phyloP scores from a whole-genome alignment of 257 asterid genomes.

The Eustoma russellianum region DNA sequence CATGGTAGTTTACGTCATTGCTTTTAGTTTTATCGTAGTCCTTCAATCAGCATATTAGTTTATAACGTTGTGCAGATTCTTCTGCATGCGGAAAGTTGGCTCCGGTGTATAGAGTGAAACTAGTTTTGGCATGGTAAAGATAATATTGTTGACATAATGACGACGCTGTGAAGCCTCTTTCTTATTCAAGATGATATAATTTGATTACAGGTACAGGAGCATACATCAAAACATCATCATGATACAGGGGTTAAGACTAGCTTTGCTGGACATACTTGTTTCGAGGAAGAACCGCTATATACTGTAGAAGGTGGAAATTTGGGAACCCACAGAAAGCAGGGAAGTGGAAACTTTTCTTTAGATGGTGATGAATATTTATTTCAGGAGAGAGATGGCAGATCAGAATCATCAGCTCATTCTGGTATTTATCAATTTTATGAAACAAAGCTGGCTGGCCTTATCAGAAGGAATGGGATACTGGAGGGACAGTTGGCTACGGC shows the following conservation, averaged over 20 bases:
- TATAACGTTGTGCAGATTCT: too few species aligned
- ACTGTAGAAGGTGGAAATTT: slow-evolving; percentile 36
- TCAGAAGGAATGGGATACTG: slow-evolving; percentile 51
- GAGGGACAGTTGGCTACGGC: slow-evolving; percentile 82
- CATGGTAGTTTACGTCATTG: too few species aligned
- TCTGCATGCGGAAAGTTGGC: too few species aligned
- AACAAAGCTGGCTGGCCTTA: slow-evolving; percentile 52
- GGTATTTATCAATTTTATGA: slow-evolving; percentile 52
- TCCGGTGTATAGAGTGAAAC: too few species aligned
- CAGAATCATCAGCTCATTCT: slow-evolving; percentile 40
- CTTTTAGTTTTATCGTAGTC: too few species aligned
- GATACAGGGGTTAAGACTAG: slow-evolving; percentile 31
- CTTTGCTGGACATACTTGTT: slow-evolving; percentile 27
- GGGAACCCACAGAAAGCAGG: slow-evolving; percentile 34
- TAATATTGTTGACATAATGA: too few species aligned
- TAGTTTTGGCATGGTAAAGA: too few species aligned
- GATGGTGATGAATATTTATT: slow-evolving; percentile 39
- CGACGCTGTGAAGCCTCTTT: not conserved
- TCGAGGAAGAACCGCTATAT: slow-evolving; percentile 34
- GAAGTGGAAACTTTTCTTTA: slow-evolving; percentile 38
- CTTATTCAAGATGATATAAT: slow-evolving; percentile 7
- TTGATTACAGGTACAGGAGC: slow-evolving; percentile 46
- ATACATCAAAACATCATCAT: slow-evolving; percentile 29
- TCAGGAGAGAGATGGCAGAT: slow-evolving; percentile 51
- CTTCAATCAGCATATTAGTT: too few species aligned